These are phyloP conservation scores for Sanghuangporus sanghuang DNA, from an alignment of 1,284 basidiomycete species.

Conservation along the genomic window DNA sequence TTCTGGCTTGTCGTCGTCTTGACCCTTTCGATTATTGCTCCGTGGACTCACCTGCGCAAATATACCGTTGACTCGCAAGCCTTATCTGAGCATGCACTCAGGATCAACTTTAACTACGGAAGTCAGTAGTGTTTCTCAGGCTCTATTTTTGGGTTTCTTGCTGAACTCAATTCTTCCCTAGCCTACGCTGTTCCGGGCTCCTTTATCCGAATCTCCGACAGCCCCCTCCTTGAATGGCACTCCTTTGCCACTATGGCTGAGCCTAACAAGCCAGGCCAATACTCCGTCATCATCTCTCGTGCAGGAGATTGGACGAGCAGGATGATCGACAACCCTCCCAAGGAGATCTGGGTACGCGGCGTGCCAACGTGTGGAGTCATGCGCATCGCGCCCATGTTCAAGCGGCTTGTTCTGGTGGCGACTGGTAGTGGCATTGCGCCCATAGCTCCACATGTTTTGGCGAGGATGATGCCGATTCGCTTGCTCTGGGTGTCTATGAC, in stretches of 20 bases:
- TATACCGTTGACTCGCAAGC: slow-evolving; percentile 23
- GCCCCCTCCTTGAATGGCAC: slow-evolving; percentile 33
- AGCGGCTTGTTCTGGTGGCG: slow-evolving; percentile 33
- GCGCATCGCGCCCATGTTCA: slow-evolving; percentile 32
- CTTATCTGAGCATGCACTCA: slow-evolving; percentile 32
- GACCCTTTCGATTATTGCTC: slow-evolving; percentile 28
- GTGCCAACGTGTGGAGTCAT: slow-evolving; percentile 33
- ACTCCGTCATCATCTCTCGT: slow-evolving; percentile 32
- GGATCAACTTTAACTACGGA: slow-evolving; percentile 34
- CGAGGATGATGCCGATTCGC: slow-evolving; percentile 29
- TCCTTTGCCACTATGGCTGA: slow-evolving; percentile 26
- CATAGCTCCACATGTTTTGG: slow-evolving; percentile 31
- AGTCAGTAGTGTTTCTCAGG: slow-evolving; percentile 26
- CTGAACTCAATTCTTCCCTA: background rate
- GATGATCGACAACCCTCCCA: slow-evolving; percentile 30
- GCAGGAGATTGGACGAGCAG: slow-evolving; percentile 36
- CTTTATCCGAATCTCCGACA: slow-evolving; percentile 8
- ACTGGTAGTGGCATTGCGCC: slow-evolving; percentile 36
- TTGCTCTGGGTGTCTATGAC: slow-evolving; percentile 35
- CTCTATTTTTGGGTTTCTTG: background rate
- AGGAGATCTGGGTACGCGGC: slow-evolving; percentile 34
- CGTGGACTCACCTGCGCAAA: slow-evolving; percentile 32
- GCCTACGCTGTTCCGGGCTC: slow-evolving; percentile 1
- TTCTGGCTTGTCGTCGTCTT: slow-evolving; percentile 34
- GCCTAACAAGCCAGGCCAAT: slow-evolving; percentile 13